phyloP scores from a whole-genome alignment of 2,329 filamentous ascomycete genomes.

The Emericellopsis cladophorae region DNA sequence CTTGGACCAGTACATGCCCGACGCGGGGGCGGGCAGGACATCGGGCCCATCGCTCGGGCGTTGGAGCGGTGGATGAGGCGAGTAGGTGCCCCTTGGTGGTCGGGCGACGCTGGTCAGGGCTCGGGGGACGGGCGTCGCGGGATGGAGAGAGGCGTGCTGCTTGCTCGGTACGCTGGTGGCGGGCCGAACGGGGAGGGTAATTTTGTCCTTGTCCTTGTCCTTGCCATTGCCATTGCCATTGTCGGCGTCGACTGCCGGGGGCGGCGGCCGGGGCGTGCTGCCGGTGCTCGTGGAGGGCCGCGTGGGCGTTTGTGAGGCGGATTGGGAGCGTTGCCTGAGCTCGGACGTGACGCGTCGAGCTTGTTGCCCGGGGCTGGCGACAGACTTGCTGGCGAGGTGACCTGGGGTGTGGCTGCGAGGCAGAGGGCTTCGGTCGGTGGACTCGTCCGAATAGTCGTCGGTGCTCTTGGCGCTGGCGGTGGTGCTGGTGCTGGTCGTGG shows the following conservation, averaged over 20 bases:
- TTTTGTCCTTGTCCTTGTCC: slow-evolving; percentile 1
- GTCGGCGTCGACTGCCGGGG: slow-evolving; percentile 1
- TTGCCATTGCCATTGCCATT: not conserved
- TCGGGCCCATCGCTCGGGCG: slow-evolving; percentile 43
- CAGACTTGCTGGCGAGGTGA: slow-evolving; percentile 42
- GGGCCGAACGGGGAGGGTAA: slow-evolving; percentile 35
- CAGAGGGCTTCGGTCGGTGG: slow-evolving; percentile 21
- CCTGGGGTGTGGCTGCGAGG: slow-evolving; percentile 49
- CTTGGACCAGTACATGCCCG: slow-evolving; percentile 62
- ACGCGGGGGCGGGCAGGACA: slow-evolving; percentile 49
- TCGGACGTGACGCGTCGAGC: slow-evolving; percentile 35
- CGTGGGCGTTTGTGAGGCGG: slow-evolving; percentile 23
- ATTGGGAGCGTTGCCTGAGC: slow-evolving; percentile 41
- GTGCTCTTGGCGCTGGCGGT: slow-evolving; percentile 15
- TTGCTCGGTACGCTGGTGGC: slow-evolving; percentile 38
- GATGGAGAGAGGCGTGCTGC: slow-evolving; percentile 8
- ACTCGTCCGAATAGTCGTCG: slow-evolving; percentile 18
- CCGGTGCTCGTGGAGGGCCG: slow-evolving; percentile 13
- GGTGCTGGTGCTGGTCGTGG: slow-evolving; percentile 1
- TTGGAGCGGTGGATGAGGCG: slow-evolving; percentile 42
- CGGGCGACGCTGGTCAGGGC: slow-evolving; percentile 8
- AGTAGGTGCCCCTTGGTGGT: slow-evolving; percentile 25
- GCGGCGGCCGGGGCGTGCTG: slow-evolving; percentile 13
- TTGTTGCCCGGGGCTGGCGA: slow-evolving; percentile 25
- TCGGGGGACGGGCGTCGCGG: slow-evolving; percentile 3